Evolutionary conservation across 129 eudicot genomes (phyloP).

Genomic region (Logfia minima): DNA sequence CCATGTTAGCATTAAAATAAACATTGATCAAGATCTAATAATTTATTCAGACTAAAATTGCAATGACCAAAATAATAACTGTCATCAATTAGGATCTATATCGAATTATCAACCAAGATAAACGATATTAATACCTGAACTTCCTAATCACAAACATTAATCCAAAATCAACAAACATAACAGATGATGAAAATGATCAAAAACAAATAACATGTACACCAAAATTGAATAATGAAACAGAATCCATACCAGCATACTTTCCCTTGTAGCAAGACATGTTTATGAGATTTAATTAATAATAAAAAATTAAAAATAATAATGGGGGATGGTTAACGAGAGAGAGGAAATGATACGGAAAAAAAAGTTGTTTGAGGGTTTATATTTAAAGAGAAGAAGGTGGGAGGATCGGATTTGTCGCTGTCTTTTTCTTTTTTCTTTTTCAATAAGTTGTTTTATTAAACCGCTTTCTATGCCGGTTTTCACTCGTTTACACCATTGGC

Average conservation of each 20-base stretch:
- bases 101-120: neutral
- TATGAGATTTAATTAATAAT: neutral
- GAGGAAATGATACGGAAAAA: neutral
- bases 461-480: neutral
- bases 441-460: neutral
- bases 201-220: no score
- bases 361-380: constrained; percentile 21
- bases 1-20: no score
- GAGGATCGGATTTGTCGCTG: constrained; percentile 13
- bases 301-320: no score
- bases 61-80: no score
- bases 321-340: neutral
- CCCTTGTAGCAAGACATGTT: constrained; percentile 25
- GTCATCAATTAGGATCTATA: no score
- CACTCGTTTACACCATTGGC: neutral
- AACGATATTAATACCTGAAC: neutral
- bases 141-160: neutral
- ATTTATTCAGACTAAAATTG: neutral
- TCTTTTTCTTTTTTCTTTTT: neutral
- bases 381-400: constrained; percentile 18
- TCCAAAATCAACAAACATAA: neutral
- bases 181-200: neutral
- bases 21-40: neutral
- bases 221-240: no score
- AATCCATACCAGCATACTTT: constrained; percentile 43